A percentile compares a stretch with the other conserved stretches of the same genome.
phyloP scores from a whole-genome alignment of 2,329 filamentous ascomycete species.

The Dryadomyces sulphureus region DNA sequence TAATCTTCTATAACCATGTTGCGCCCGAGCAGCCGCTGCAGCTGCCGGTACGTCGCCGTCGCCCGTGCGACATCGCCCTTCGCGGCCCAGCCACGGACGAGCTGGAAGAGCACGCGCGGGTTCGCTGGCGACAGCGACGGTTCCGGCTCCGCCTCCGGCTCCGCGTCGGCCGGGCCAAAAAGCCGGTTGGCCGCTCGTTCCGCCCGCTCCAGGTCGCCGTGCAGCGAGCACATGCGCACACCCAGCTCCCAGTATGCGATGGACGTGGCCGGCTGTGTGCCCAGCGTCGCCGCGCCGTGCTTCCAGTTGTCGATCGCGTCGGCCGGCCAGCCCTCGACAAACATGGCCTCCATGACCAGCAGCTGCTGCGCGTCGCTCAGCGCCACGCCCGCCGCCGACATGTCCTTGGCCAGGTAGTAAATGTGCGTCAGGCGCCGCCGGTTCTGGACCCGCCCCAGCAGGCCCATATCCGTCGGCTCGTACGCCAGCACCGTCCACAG shows the following conservation, averaged over 20 bases:
- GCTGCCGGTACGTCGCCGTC: constrained; percentile 43
- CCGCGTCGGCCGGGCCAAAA: constrained; percentile 1
- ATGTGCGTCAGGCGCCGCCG: constrained; percentile 45
- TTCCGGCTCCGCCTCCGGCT: background rate
- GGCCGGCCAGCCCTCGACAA: constrained; percentile 43
- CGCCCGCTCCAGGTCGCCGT: constrained; percentile 44
- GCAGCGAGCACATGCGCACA: constrained; percentile 45
- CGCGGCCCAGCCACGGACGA: constrained; percentile 9
- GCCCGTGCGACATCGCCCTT: constrained; percentile 45
- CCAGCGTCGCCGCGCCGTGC: constrained; percentile 37
- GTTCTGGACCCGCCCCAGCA: constrained; percentile 16
- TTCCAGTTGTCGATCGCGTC: constrained; percentile 52
- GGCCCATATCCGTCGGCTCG: constrained; percentile 27
- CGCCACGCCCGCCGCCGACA: constrained; percentile 40
- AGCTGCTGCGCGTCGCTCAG: constrained; percentile 45
- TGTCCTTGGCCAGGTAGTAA: constrained; percentile 48
- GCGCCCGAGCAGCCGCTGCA: constrained; percentile 45
- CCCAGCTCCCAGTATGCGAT: constrained; percentile 49
- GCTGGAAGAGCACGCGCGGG: constrained; percentile 7
- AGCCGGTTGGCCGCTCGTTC: constrained; percentile 34
- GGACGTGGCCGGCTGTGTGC: constrained; percentile 30
- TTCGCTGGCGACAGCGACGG: background rate
- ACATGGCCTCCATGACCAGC: constrained; percentile 53
- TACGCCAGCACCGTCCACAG: constrained; percentile 50
- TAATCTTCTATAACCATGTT: constrained; percentile 58